Conservation (phyloP, 129 eudicot species). For the carrot (Daucus carota) region DH1_v3.0 NC_030381.2:45441501-45442000, state of each 20-base stretch:
- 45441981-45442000: constrained; percentile 24
- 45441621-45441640: neutral
- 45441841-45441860: constrained; percentile 46
- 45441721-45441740: constrained; percentile 73
- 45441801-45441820: neutral
- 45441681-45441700: constrained; percentile 10
- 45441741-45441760: constrained; percentile 64
- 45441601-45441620: neutral
- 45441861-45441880: constrained; percentile 79
- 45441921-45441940: constrained; percentile 46
- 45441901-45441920: constrained; percentile 33
- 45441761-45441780: neutral
- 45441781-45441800: neutral
- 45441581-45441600: neutral
- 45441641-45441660: neutral
- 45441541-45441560: no score
- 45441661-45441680: neutral
- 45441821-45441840: neutral
- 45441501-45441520: no score
- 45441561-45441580: no score
- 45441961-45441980: constrained; percentile 38
- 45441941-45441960: constrained; percentile 31
- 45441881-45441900: constrained; percentile 38
- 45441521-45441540: no score
- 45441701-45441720: constrained; percentile 16